Base-by-base conservation (phyloP, 768 basidiomycete species). In the Panaeolus papilionaceus region DNA sequence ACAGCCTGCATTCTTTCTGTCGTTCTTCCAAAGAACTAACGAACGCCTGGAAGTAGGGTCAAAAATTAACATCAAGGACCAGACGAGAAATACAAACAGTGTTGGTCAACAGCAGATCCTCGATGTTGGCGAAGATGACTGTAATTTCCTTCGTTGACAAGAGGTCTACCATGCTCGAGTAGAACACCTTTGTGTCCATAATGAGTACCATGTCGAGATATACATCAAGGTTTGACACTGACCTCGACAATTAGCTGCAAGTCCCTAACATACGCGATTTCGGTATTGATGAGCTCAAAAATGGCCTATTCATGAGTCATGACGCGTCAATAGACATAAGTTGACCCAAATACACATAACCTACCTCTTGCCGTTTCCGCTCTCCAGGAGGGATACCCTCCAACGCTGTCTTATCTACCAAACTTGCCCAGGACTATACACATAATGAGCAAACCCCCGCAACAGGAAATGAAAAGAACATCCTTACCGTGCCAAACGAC, bases 201-300 rank as follows among this genome's bases (percentile, higher is more conserved):
- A n/a, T 64, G 8, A 40, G 26, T 11, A 49, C n/a, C 38, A 18
- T 64, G 33, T 38, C 42, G 61, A 4, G 5, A 61, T 18, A 66
- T 11, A 28, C 12, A 45, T 45, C 20, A 44, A 23, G 20, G 20
- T 7, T 23, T 23, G 28, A 7, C 42, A 62, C 84, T 61, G 67
- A 94, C 96, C 86, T 94, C 93, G 20, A 98, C 94, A 68, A 96
- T 89, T 38, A 97, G 84, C 74, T 99, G 97, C 37, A 98, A 78
- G 75, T 96, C 94, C 26, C 95, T 86, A 54, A 98, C 95, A 73
- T 98, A 99, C 0, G 92, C 88, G 8, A 84, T 85, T 77, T 99
- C 97, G 0, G 97, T 99, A 6, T 86, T 85, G 71, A 99, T 97
- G 64, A 99, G 84, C 79, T 99, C 97, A 71, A 98, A 99, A 63